phyloP scores from a whole-genome alignment of 176 grass and related monocot species.

The Olyra latifolia region DNA sequence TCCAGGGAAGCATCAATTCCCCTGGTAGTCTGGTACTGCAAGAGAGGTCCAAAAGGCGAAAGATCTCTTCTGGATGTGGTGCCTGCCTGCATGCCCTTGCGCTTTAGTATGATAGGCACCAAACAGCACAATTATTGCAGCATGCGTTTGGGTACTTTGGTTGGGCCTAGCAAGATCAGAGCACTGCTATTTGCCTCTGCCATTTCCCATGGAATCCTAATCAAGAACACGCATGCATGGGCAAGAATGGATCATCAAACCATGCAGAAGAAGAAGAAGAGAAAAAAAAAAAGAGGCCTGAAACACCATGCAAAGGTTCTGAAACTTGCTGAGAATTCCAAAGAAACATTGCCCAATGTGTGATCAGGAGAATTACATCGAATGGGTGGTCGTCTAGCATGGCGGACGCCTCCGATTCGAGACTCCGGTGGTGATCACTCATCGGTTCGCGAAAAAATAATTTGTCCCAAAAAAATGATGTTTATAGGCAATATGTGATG shows the following conservation, averaged over 20 bases:
- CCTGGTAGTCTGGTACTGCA: conserved; percentile 25
- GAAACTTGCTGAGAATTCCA: conserved; percentile 7
- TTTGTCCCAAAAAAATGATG: not conserved
- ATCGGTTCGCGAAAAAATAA: not conserved
- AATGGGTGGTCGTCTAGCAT: conserved; percentile 45
- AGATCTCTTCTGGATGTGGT: conserved; percentile 45
- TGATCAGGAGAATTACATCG: conserved; percentile 25
- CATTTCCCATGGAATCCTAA: conserved; percentile 35
- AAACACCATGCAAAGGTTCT: not conserved
- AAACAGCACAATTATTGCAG: conserved; percentile 37
- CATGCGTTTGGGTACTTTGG: not conserved
- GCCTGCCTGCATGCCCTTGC: conserved; percentile 16
- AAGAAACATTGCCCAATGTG: conserved; percentile 3
- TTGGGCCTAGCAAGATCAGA: conserved; percentile 25
- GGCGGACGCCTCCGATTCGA: not conserved
- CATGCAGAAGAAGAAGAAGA: not conserved
- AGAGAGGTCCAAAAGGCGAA: conserved; percentile 41
- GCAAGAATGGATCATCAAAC: not conserved
- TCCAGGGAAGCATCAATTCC: conserved; percentile 49
- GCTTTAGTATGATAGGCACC: conserved; percentile 46
- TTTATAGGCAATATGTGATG: too few relatives aligned
- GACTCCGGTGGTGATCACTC: not conserved
- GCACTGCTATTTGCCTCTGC: not conserved
- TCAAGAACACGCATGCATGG: conserved; percentile 29
- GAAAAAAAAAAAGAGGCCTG: not conserved